phyloP scores from a whole-genome alignment of 345 rosid genomes.

The Populus deltoides region DNA sequence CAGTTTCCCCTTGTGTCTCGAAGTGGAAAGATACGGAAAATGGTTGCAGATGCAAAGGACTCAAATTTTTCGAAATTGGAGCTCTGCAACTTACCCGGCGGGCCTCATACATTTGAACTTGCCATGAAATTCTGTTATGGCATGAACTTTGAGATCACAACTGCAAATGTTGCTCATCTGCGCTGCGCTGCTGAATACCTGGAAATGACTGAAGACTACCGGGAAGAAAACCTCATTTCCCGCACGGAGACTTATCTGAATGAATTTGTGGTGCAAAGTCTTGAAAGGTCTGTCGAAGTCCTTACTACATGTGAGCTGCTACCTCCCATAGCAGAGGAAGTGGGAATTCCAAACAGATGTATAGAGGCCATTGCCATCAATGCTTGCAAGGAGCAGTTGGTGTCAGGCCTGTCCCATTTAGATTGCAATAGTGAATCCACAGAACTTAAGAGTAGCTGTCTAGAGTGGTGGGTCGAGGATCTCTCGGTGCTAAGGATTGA shows the following conservation, averaged over 20 bases:
- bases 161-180: conserved; percentile 56
- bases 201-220: conserved; percentile 81
- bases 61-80: conserved; percentile 48
- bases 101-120: conserved; percentile 69
- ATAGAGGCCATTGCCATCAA: conserved; percentile 72
- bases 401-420: conserved; percentile 52
- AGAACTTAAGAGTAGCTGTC: conserved; percentile 54
- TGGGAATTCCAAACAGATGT: conserved; percentile 50
- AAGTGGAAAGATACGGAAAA: conserved; percentile 71
- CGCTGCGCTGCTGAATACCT: conserved; percentile 71
- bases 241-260: conserved; percentile 59
- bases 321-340: conserved; percentile 42
- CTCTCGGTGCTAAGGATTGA: conserved; percentile 57
- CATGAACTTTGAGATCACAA: conserved; percentile 81
- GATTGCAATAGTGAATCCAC: conserved; percentile 44
- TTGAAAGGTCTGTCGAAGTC: conserved; percentile 63
- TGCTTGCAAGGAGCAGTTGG: conserved; percentile 76
- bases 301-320: conserved; percentile 56
- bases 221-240: conserved; percentile 61
- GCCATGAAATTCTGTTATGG: conserved; percentile 90
- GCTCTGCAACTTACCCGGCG: conserved; percentile 66
- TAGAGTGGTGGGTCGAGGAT: conserved; percentile 83
- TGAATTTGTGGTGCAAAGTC: conserved; percentile 54
- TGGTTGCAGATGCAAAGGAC: conserved; percentile 58
- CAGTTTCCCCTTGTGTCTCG: conserved; percentile 89